Evolutionary conservation across 345 rosid species (phyloP).

Genomic region (Salix exigua): DNA sequence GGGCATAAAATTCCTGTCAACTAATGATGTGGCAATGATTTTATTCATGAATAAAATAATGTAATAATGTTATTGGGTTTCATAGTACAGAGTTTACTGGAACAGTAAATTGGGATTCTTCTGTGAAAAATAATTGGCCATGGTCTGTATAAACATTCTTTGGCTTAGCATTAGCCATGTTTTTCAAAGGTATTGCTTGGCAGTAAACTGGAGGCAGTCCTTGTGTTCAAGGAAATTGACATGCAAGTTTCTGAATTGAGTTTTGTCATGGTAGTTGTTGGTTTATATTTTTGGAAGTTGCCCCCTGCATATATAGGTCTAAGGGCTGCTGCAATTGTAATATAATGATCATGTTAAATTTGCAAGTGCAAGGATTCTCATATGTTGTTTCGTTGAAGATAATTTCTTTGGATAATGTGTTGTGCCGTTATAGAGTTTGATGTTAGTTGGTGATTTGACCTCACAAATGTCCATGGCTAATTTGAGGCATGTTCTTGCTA

Average conservation of each 20-base stretch:
- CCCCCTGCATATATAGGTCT: background rate
- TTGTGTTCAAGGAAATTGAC: background rate
- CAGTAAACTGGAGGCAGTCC: background rate
- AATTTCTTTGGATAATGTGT: background rate
- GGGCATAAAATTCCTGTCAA: background rate
- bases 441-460: background rate
- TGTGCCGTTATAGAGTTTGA: background rate
- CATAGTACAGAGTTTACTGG: background rate
- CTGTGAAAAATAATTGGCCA: background rate
- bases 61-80: background rate
- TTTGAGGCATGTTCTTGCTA: background rate
- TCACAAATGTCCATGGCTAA: background rate
- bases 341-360: background rate
- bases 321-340: background rate
- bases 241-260: background rate
- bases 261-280: background rate
- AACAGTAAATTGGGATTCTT: background rate
- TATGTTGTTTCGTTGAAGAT: background rate
- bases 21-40: background rate
- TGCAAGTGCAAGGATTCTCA: conserved; percentile 3
- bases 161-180: background rate
- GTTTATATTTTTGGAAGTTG: background rate
- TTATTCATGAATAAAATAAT: background rate
- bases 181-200: background rate
- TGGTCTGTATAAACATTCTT: background rate